Percentiles rank a stretch among this genome's conserved stretches.
Evolutionary conservation across 108 stramenopile genomes (phyloP).

Genomic region (Nitzschia sp.): DNA sequence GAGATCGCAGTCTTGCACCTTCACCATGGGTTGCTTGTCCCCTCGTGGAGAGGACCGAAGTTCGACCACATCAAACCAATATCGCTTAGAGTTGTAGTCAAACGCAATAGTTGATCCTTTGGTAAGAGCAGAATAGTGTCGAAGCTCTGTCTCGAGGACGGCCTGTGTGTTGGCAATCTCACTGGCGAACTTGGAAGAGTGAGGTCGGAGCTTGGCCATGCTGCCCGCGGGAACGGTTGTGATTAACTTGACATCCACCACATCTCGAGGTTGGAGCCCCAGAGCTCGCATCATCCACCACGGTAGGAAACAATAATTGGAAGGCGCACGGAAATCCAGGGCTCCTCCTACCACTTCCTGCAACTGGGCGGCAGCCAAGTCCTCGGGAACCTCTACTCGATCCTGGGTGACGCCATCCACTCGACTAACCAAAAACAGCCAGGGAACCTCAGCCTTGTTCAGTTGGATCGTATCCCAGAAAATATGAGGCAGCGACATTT

Average conservation of each 20-base stretch:
- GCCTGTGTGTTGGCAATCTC: slow-evolving; percentile 84
- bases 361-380: slow-evolving; percentile 47
- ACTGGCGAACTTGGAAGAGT: slow-evolving; percentile 60
- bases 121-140: slow-evolving; percentile 83
- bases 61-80: slow-evolving; percentile 90
- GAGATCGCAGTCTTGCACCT: slow-evolving; percentile 90
- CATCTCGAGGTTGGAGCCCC: slow-evolving; percentile 74
- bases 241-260: slow-evolving; percentile 72
- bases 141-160: slow-evolving; percentile 88
- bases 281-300: slow-evolving; percentile 89
- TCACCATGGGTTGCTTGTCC: slow-evolving; percentile 70
- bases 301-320: slow-evolving; percentile 86
- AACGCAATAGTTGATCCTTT: slow-evolving; percentile 83
- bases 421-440: slow-evolving; percentile 77
- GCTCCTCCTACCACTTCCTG: slow-evolving; percentile 74
- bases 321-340: slow-evolving; percentile 92
- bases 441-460: slow-evolving; percentile 83
- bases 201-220: slow-evolving; percentile 79
- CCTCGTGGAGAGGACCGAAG: slow-evolving; percentile 81
- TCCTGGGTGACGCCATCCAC: slow-evolving; percentile 60
- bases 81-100: slow-evolving; percentile 77
- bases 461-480: slow-evolving; percentile 77
- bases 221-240: slow-evolving; percentile 65
- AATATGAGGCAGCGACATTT: slow-evolving; percentile 68
- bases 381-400: slow-evolving; percentile 49